Conservation (phyloP, 2,329 filamentous ascomycete species). For the Corynespora cassiicola region DNA sequence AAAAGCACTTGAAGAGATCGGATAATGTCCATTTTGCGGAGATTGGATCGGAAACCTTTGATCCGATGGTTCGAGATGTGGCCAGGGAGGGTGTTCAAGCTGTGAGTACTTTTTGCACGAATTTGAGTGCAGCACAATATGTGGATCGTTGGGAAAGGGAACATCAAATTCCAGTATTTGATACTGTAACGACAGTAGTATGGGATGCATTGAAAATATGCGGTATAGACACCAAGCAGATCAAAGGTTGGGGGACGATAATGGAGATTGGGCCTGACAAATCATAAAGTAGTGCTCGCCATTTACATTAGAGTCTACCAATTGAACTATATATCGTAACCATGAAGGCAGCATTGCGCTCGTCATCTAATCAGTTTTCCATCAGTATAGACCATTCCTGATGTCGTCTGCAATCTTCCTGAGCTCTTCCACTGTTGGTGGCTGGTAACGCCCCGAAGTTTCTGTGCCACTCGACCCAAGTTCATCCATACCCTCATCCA, state of each 20-base stretch:
- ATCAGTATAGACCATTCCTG: constrained; percentile 23
- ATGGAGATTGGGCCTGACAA: constrained; percentile 6
- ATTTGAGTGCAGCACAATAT: constrained; percentile 49
- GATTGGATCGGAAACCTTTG: constrained; percentile 38
- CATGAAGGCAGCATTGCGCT: not conserved
- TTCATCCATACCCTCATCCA: constrained; percentile 20
- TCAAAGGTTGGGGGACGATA: constrained; percentile 47
- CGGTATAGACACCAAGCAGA: constrained; percentile 31
- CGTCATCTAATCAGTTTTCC: not conserved
- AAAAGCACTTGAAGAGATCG: constrained; percentile 41
- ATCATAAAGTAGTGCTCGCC: not conserved
- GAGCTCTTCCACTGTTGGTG: constrained; percentile 29
- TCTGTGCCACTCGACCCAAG: constrained; percentile 11
- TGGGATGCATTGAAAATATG: constrained; percentile 49
- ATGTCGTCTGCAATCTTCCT: constrained; percentile 29
- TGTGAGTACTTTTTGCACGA: constrained; percentile 54
- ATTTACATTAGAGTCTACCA: not conserved
- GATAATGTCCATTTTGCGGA: constrained; percentile 49
- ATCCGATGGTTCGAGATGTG: constrained; percentile 34
- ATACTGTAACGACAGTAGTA: constrained; percentile 52
- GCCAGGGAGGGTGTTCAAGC: constrained; percentile 36
- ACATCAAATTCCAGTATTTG: constrained; percentile 46
- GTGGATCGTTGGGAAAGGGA: constrained; percentile 48
- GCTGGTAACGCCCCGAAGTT: constrained; percentile 9
- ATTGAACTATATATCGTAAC: too few relatives aligned